Evolutionary conservation across 108 stramenopile genomes (phyloP).

Genomic region (Nitzschia putrida): DNA sequence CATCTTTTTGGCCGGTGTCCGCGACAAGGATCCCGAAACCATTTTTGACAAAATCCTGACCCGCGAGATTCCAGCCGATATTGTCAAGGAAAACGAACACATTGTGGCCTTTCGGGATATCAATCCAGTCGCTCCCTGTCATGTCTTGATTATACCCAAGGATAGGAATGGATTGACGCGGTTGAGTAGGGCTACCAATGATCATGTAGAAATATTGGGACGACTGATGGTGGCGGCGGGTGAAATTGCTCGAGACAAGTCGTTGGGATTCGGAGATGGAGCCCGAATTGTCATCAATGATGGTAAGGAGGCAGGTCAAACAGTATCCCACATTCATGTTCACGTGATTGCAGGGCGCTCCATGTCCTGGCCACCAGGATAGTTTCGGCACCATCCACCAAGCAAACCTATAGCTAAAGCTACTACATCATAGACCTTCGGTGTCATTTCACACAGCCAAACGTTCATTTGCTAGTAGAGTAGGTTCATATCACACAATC

Average conservation of each 20-base stretch:
- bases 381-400: background rate
- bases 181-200: slow-evolving; percentile 78
- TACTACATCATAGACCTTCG: background rate
- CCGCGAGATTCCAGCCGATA: slow-evolving; percentile 87
- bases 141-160: slow-evolving; percentile 98
- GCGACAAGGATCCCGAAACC: slow-evolving; percentile 77
- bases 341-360: slow-evolving; percentile 89
- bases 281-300: slow-evolving; percentile 95
- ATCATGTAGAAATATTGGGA: slow-evolving; percentile 92
- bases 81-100: slow-evolving; percentile 93
- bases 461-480: background rate
- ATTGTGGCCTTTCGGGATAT: slow-evolving; percentile 97
- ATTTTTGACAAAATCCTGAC: slow-evolving; percentile 96
- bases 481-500: background rate
- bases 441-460: slow-evolving; percentile 4
- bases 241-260: slow-evolving; percentile 85
- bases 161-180: slow-evolving; percentile 87
- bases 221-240: slow-evolving; percentile 90
- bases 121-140: slow-evolving; percentile 90
- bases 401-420: background rate
- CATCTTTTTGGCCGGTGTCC: slow-evolving; percentile 76
- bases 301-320: slow-evolving; percentile 89
- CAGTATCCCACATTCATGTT: slow-evolving; percentile 92
- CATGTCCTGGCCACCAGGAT: slow-evolving; percentile 74
- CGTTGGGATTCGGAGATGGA: slow-evolving; percentile 80